Evolutionary conservation across 73 alveolate species (phyloP), one percentile per base, ranked within the genome.

Genomic region (Paramecium tetraurelia): DNA sequence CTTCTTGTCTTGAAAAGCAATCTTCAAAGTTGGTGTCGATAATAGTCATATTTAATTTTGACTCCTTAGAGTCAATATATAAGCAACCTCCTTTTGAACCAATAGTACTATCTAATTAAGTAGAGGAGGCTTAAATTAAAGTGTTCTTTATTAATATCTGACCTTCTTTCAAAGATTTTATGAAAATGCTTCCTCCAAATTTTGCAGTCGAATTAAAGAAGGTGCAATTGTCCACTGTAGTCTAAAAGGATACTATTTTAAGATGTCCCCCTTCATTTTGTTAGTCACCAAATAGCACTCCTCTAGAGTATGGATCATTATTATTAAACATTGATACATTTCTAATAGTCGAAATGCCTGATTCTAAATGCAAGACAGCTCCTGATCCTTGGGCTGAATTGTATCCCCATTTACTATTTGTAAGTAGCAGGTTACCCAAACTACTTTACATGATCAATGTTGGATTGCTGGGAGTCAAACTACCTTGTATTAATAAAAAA

Each of bases 171-270:
- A 18, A 36, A 16, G 87, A 6, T 35, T 8, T 75, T 31, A 75
- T 24, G 33, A 14, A 75, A 75, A 75, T 36, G n/a, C 68, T 44
- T 36, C 87, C 87, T n/a, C 87, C 87, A 12, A 14, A 9, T 75
- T 75, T 36, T n/a, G 87, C 87, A 14, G 87, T 33, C 4, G 87
- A 75, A 75, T 75, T 75, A 2, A 9, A 33, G 35, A 75, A 75
- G 36, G 36, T 20, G 18, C 68, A 33, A 40, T 75, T 40, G 5
- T 33, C 20, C 3, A 75, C 5, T 31, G 16, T 75, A 20, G 48
- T 14, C 5, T 36, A 10, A 6, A 36, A 75, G 1, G 59, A 36
- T 40, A 31, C 4, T 10, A 75, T 21, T 20, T n/a, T 31, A n/a
- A 36, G 21, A 35, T 75, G 87, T 33, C 87, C 87, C 36, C 87